Evolutionary conservation across 2,329 filamentous ascomycete species (phyloP), one percentile per base, ranked within the genome.

Genomic region (Fusarium veterinarium): DNA sequence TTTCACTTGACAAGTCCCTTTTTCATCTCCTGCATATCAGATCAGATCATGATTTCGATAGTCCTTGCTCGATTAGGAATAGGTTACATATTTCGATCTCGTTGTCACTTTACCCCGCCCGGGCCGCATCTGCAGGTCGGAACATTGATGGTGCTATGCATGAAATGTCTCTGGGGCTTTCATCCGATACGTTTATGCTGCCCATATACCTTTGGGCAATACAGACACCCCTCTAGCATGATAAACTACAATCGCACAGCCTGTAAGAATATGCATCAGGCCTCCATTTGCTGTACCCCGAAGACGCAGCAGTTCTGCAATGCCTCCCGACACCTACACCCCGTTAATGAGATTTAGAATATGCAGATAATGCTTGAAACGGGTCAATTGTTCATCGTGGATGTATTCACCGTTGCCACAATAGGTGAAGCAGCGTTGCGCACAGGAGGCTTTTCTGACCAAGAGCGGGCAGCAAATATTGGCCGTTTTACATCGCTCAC

Each of bases 351-450:
- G 13, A 46, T 58, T 9, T 5, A 16, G 0, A 30, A 12, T 37
- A n/a, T 57, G 8, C 28, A 37, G 3, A n/a, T 16, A 2, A n/a
- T n/a, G 4, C 45, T 28, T 31, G 10, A 2, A 38, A 48, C 23
- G 12, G 8, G 19, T n/a, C 19, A 23, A 6, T 11, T 23, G 10
- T 8, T 5, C 20, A 6, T 23, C 3, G 5, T 11, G 9, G 10
- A 9, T 0, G 8, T 2, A 25, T 2, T 1, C 10, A 35, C 2
- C 5, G 19, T 14, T 16, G 16, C 3, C 17, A 6, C 5, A 6
- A 14, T 1, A 19, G 3, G 3, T 1, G n/a, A 48, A 31, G 31
- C 17, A 11, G 31, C 7, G 31, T 31, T 4, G 11, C 19, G 56
- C 31, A 17, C 23, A 48, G 13, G 3, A 30, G 2, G 1, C 1